Percentiles rank a stretch among this genome's conserved stretches.
These are phyloP conservation scores for Fraxinus quadrangulata DNA, from an alignment of 257 asterid genomes.

Conservation along the genomic window DNA sequence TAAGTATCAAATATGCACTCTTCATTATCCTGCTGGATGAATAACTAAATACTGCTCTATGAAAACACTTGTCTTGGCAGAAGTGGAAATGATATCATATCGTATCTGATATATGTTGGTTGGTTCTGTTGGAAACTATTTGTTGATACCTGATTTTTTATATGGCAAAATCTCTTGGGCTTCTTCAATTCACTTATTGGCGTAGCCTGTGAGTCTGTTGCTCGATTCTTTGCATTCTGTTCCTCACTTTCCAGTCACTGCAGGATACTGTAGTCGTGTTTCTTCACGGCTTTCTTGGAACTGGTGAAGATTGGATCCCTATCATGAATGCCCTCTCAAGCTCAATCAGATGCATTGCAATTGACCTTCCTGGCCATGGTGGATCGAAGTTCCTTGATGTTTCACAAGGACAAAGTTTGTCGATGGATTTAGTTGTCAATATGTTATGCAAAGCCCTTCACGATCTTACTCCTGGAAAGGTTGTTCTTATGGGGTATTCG, in stretches of 20 bases:
- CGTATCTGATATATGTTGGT: neutral
- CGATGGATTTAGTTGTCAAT: constrained; percentile 60
- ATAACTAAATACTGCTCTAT: neutral
- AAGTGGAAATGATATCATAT: neutral
- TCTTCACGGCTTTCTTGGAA: constrained; percentile 95
- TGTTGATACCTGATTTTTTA: neutral
- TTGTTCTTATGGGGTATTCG: constrained; percentile 81
- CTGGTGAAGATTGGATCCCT: constrained; percentile 76
- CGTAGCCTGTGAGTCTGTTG: too few relatives aligned
- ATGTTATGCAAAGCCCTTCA: constrained; percentile 59
- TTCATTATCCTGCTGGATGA: neutral
- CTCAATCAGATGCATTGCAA: constrained; percentile 73
- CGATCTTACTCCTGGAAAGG: constrained; percentile 50
- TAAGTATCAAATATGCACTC: constrained; percentile 34
- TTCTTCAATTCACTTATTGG: neutral
- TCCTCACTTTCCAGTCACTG: constrained; percentile 19
- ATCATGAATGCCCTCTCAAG: constrained; percentile 78
- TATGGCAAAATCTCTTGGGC: neutral
- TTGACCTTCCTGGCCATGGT: constrained; percentile 98
- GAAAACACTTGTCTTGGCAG: neutral
- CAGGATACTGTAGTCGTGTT: constrained; percentile 72
- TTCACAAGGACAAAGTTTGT: constrained; percentile 44
- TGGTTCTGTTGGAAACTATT: neutral
- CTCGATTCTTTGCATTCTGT: neutral
- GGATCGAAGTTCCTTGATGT: constrained; percentile 51